Percentiles rank a stretch among this genome's conserved stretches.
Conservation (phyloP, 2,329 filamentous ascomycete genomes). For the Trichoderma sp. region DNA sequence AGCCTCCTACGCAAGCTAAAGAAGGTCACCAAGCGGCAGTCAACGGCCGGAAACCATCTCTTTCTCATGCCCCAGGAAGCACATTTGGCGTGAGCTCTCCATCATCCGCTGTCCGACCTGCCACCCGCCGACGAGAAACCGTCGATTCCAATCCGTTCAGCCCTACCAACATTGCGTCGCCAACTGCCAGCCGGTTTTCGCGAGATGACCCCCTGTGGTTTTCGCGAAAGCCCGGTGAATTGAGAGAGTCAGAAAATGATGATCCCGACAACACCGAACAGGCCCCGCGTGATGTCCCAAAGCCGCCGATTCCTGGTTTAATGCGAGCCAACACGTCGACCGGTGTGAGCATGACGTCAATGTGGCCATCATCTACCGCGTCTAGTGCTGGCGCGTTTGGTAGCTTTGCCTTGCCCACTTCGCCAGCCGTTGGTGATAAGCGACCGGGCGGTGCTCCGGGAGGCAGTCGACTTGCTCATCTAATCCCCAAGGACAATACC, state of each 20-base stretch:
- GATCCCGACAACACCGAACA: slow-evolving; percentile 44
- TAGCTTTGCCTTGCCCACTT: slow-evolving; percentile 71
- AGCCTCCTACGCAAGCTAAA: slow-evolving; percentile 76
- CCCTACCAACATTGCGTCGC: slow-evolving; percentile 56
- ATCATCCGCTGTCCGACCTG: slow-evolving; percentile 66
- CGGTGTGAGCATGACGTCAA: slow-evolving; percentile 45
- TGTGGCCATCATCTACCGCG: slow-evolving; percentile 48
- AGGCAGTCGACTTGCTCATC: slow-evolving; percentile 81
- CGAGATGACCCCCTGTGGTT: slow-evolving; percentile 64
- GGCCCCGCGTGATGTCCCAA: slow-evolving; percentile 33
- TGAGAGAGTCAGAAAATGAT: slow-evolving; percentile 55
- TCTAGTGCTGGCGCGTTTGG: slow-evolving; percentile 80
- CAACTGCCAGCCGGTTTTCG: slow-evolving; percentile 58
- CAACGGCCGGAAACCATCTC: slow-evolving; percentile 76
- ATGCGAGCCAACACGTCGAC: slow-evolving; percentile 55
- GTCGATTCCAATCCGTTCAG: slow-evolving; percentile 64
- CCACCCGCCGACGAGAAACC: slow-evolving; percentile 79
- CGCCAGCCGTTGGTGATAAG: slow-evolving; percentile 66
- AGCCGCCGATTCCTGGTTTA: slow-evolving; percentile 45
- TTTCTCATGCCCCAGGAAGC: slow-evolving; percentile 67
- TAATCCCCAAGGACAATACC: slow-evolving; percentile 74
- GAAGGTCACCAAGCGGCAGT: slow-evolving; percentile 56
- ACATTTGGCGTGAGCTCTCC: slow-evolving; percentile 73
- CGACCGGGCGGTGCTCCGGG: slow-evolving; percentile 67
- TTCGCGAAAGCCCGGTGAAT: slow-evolving; percentile 52